Base-by-base conservation (phyloP, 805 yeast genomes). In the Zygotorulaspora chibaensis region DNA sequence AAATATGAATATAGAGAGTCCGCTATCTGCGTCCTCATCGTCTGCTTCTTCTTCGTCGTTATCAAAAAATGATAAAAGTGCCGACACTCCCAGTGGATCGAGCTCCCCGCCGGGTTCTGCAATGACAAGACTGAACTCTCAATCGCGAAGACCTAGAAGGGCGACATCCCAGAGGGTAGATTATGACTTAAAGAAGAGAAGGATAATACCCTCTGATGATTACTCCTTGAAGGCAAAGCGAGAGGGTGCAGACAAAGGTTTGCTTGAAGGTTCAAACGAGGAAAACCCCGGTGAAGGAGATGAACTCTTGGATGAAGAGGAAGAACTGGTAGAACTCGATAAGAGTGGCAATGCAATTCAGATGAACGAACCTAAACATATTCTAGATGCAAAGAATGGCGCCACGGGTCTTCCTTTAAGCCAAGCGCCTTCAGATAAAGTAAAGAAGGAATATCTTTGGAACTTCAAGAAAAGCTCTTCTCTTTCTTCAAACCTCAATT, bases 331-430 rank as follows among this genome's bases (percentile, higher is more conserved):
- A 26, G 54, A 55, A 30, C 45, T 42, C 16, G 55, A 56, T 41
- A 35, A 52, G 10, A 43, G 53, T n/a, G 64, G 64, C 20, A 46
- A 51, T 6, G 44, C 54, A 28, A 46, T 43, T 17, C 54, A 57
- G 29, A 63, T 62, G 26, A 61, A 69, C 16, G 93, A 87, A 55
- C 89, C 90, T 2, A 72, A 71, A 16, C 26, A 30, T 34, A 13
- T 61, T 73, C 28, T 75, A 79, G 75, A 71, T 30, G 80, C 84
- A 0, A 62, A 68, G 9, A 80, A 86, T 35, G 73, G 76, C 9
- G 79, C 79, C 31, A 83, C 91, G 0, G 96, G 96, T 2, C 71
- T 80, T 34, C 84, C 93, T 3, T 65, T 88, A 43, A 87, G 80
- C 52, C 72, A 77, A n/a, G 72, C 74, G 5, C 96, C 96, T 8